A percentile compares a stretch with the other conserved stretches of the same genome.
Evolutionary conservation across 805 yeast genomes (phyloP).

Genomic region (Ogataea neopini): DNA sequence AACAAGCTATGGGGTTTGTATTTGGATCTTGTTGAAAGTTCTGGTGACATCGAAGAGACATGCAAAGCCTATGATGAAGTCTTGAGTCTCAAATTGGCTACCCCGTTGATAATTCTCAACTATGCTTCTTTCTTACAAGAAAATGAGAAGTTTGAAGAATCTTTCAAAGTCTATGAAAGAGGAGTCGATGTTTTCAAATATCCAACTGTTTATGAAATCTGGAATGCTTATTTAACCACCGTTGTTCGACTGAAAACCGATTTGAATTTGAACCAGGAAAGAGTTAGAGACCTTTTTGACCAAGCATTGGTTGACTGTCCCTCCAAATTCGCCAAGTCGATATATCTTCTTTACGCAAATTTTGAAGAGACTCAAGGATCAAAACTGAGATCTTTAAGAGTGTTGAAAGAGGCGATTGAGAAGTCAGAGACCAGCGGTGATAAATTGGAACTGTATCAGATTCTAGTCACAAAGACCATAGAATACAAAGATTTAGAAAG

Average conservation of each 20-base stretch:
- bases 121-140: constrained; percentile 63
- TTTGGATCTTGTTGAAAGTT: constrained; percentile 66
- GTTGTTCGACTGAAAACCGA: constrained; percentile 38
- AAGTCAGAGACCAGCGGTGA: constrained; percentile 30
- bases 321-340: constrained; percentile 43
- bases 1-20: constrained; percentile 71
- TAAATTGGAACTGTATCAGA: constrained; percentile 44
- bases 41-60: constrained; percentile 43
- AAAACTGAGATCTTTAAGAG: constrained; percentile 47
- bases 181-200: constrained; percentile 64
- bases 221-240: constrained; percentile 65
- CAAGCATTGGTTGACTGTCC: constrained; percentile 59
- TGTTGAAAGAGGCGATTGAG: constrained; percentile 45
- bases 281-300: constrained; percentile 75
- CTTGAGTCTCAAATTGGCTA: constrained; percentile 61
- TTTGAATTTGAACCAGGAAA: constrained; percentile 44
- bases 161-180: constrained; percentile 64
- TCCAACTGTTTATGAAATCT: constrained; percentile 65
- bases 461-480: constrained; percentile 42
- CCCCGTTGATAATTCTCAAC: constrained; percentile 64
- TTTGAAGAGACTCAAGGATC: constrained; percentile 62
- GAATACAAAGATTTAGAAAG: constrained; percentile 42
- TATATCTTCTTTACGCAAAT: constrained; percentile 57
- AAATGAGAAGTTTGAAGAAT: constrained; percentile 45
- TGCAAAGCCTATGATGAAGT: constrained; percentile 51